Base-by-base conservation (phyloP, 257 asterid species). In the Lycium barbarum region DNA sequence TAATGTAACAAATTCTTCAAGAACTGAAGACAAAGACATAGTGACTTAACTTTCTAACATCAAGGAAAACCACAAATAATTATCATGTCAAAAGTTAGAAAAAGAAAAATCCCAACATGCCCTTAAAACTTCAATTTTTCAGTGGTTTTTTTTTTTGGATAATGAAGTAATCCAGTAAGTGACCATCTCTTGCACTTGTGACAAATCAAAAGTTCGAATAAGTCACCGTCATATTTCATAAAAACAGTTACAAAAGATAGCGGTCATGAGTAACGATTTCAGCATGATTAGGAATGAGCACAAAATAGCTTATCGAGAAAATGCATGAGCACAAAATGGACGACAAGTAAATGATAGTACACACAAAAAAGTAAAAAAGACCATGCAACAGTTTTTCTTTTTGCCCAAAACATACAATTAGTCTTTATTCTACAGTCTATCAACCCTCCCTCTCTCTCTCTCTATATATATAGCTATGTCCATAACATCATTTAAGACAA, bases 401-500 rank as follows among this genome's bases (percentile, higher is more conserved):
- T 49, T 40, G 4, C 9, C 33, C 22, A 71, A 33, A 17, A 68
- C 36, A 71, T 71, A 71, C 15, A n/a, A 18, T 6, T 71, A 18
- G 79, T 71, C 9, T 40, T 43, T 40, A 40, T 71, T 67, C 78
- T 38, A 70, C 15, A 36, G 22, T 35, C 53, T 22, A 36, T 9
- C 78, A 70, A 38, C 78, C 38, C 53, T n/a, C n/a, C n/a, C n/a
- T n/a, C n/a, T n/a, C n/a, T n/a, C n/a, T n/a, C n/a, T n/a, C n/a
- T n/a, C n/a, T n/a, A n/a, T 70, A 68, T 6, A 13, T 68, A 55
- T 15, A 38, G 53, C 53, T 7, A 15, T 2, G 49, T 38, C 22
- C 51, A 68, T 68, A 38, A 68, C 78, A 68, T 68, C n/a, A 68
- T 68, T 68, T 68, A 51, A 6, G 51, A 38, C 78, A 38, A 68